Evolutionary conservation across 2,329 filamentous ascomycete genomes (phyloP).

Genomic region (Exutisphaerella laricina): DNA sequence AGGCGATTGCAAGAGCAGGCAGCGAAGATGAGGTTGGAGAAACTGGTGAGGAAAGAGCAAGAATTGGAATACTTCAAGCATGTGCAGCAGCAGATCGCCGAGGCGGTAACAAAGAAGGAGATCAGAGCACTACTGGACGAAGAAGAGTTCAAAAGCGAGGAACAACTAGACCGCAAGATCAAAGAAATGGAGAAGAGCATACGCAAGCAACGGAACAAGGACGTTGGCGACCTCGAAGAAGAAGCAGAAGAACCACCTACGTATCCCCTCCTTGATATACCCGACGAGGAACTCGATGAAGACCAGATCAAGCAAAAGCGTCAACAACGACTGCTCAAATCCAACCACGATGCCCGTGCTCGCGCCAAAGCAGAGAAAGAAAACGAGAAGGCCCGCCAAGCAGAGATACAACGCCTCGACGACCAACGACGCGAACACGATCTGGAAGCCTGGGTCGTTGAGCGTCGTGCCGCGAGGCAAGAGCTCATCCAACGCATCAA

Average conservation of each 20-base stretch:
- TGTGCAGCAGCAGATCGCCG: conserved; percentile 63
- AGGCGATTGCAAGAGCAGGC: conserved; percentile 89
- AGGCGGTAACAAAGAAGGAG: conserved; percentile 82
- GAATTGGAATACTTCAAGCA: conserved; percentile 91
- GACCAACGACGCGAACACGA: conserved; percentile 77
- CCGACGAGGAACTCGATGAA: conserved; percentile 90
- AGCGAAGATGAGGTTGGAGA: conserved; percentile 93
- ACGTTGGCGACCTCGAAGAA: conserved; percentile 75
- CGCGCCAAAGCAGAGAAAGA: conserved; percentile 97
- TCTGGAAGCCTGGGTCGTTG: conserved; percentile 79
- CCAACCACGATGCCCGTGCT: conserved; percentile 85
- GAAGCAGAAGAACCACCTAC: conserved; percentile 73
- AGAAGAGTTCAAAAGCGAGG: conserved; percentile 89
- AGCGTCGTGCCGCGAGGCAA: conserved; percentile 67
- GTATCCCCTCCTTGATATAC: conserved; percentile 81
- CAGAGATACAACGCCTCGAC: conserved; percentile 78
- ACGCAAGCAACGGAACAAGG: conserved; percentile 84
- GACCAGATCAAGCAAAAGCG: conserved; percentile 86
- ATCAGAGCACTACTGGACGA: conserved; percentile 72
- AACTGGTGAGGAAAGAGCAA: conserved; percentile 90
- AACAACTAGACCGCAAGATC: conserved; percentile 74
- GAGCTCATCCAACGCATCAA: conserved; percentile 77
- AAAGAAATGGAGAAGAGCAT: conserved; percentile 88
- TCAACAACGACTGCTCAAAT: conserved; percentile 87
- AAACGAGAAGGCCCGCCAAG: conserved; percentile 75